Conservation (phyloP, 192 early-diverging fungal genomes). For the Chytriomyces confervae region DNA sequence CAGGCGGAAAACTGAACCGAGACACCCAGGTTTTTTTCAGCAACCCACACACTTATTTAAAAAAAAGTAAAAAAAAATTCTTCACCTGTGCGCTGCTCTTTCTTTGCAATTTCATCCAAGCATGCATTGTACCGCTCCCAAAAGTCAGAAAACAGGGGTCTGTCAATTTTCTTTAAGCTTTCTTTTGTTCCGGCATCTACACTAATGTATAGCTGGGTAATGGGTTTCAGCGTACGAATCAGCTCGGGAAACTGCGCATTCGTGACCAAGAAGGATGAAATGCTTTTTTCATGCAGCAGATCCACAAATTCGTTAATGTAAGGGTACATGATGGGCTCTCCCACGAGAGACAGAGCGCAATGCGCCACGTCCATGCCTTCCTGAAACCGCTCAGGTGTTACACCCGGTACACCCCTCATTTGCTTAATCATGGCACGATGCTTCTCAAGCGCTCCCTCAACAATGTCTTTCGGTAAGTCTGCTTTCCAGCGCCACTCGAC, state of each 20-base stretch:
- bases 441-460: constrained; percentile 71
- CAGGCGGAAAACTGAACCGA: constrained; percentile 63
- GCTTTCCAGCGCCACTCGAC: constrained; percentile 76
- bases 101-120: constrained; percentile 66
- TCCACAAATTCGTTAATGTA: constrained; percentile 78
- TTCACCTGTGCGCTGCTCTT: constrained; percentile 67
- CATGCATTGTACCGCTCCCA: constrained; percentile 73
- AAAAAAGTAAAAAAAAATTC: not conserved
- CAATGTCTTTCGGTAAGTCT: constrained; percentile 68
- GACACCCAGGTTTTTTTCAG: not conserved
- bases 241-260: constrained; percentile 79
- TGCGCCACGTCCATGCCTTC: constrained; percentile 70
- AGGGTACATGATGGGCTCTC: constrained; percentile 65
- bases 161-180: constrained; percentile 74
- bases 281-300: constrained; percentile 66
- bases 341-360: constrained; percentile 76
- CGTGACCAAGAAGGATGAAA: constrained; percentile 77
- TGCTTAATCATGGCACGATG: constrained; percentile 80
- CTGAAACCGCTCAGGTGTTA: constrained; percentile 73
- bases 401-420: constrained; percentile 76
- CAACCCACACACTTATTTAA: not conserved
- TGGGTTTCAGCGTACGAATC: constrained; percentile 58
- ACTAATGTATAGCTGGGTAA: constrained; percentile 77
- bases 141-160: constrained; percentile 76
- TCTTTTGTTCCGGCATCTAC: constrained; percentile 81